These are phyloP conservation scores for Pseudocercospora fuligena DNA, from an alignment of 2,329 filamentous ascomycete species.

Conservation along the genomic window DNA sequence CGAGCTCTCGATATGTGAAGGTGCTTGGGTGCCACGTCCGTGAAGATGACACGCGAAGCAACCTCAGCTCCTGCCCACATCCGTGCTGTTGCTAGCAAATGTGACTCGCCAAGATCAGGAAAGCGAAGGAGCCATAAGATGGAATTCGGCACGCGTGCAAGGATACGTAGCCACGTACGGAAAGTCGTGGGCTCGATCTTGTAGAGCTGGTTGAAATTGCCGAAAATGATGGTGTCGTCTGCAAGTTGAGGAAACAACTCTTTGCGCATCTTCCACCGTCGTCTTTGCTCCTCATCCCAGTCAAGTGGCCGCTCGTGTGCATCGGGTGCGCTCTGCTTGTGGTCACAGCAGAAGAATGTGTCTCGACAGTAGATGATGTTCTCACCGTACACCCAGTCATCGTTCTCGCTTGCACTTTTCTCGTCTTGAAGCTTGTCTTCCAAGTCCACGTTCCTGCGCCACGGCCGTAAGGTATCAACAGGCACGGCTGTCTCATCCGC, in stretches of 20 bases:
- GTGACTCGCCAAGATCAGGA: conserved; percentile 86
- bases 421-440: conserved; percentile 68
- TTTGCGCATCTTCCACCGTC: conserved; percentile 91
- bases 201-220: conserved; percentile 98
- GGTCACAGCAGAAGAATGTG: conserved; percentile 98
- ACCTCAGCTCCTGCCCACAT: conserved; percentile 85
- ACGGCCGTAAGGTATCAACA: conserved; percentile 76
- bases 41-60: conserved; percentile 87
- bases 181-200: conserved; percentile 99
- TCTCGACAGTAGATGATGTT: conserved; percentile 94
- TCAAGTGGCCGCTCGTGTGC: conserved; percentile 67
- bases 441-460: conserved; percentile 73
- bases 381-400: conserved; percentile 93
- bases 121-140: conserved; percentile 97
- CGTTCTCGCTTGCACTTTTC: conserved; percentile 62
- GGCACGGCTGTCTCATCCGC: conserved; percentile 90
- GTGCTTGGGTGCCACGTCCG: conserved; percentile 93
- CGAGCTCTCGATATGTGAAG: conserved; percentile 91
- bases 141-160: conserved; percentile 82
- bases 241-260: conserved; percentile 82
- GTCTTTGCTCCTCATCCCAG: conserved; percentile 82
- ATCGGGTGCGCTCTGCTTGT: conserved; percentile 85
- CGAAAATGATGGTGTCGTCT: conserved; percentile 87
- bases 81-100: conserved; percentile 78
- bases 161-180: conserved; percentile 90